Base-by-base conservation (phyloP, 495 filamentous ascomycete genomes). In the Neurospora sp. region DNA sequence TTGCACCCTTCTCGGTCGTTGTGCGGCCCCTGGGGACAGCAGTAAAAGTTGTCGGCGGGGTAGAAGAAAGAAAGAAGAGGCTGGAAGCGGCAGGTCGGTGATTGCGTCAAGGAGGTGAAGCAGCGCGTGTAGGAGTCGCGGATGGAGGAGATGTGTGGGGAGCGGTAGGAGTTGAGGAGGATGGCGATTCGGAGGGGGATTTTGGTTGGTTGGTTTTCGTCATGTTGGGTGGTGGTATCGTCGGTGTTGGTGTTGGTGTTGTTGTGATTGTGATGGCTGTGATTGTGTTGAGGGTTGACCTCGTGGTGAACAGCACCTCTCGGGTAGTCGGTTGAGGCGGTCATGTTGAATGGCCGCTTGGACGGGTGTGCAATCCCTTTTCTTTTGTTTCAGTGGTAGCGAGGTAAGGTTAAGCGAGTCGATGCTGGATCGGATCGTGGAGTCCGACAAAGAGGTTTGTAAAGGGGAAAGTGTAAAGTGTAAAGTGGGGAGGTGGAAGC, bases 161-260 rank as follows among this genome's bases (percentile, higher is more conserved):
- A 85, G 31, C 78, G 77, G 77, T 80, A 84, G 44, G 80, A 83
- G 78, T 86, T 85, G 37, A 85, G 79, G 20, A 86, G 76, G 76
- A 87, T 79, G 75, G 84, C 85, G 74, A 86, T 83, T 72, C 71
- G 70, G 38, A 76, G 74, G 39, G 70, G 54, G 5, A 12, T 69
- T 14, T 38, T 48, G 46, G 4, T 48, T 41, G 18, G 1, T 38
- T 59, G 2, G 27, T 12, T 74, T 38, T 2, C 6, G 11, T 39
- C 38, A 9, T 39, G 1, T 39, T 39, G 38, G 38, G 38, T 0
- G 38, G 0, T 62, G 2, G 40, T 39, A n/a, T 39, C 40, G 20
- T 27, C 40, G 71, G n/a, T 37, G 39, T 23, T 14, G 54, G 38
- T 23, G 35, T 48, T 7, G 41, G 6, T 39, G 23, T 1, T 70